These are phyloP conservation scores for Buddleja alternifolia DNA, from an alignment of 257 asterid genomes.

Conservation along the genomic window DNA sequence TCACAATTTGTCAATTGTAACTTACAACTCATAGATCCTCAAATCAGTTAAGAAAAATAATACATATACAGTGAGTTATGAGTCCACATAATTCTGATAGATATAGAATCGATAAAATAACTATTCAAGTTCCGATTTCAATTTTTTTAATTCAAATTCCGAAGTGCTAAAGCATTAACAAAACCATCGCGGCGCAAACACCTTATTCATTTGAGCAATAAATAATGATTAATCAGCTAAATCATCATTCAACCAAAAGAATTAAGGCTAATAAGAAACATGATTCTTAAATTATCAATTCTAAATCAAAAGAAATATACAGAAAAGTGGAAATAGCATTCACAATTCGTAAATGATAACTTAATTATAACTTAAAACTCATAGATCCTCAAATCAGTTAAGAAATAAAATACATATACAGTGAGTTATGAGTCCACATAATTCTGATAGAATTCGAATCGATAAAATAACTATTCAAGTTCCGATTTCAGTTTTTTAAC, in stretches of 20 bases:
- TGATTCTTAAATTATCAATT: background rate
- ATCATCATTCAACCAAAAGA: background rate
- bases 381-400: slow-evolving; percentile 23
- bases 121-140: slow-evolving; percentile 12
- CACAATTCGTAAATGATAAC: background rate
- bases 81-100: background rate
- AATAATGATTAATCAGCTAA: too few relatives aligned
- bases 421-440: background rate
- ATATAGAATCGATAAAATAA: background rate
- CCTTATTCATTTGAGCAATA: too few relatives aligned
- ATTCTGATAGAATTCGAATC: background rate
- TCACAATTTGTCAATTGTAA: background rate
- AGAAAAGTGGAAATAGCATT: background rate
- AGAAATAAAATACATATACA: background rate
- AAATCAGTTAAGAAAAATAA: background rate
- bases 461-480: background rate
- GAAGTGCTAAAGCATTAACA: too few relatives aligned
- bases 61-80: background rate
- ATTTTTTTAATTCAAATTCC: too few relatives aligned
- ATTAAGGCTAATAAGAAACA: background rate
- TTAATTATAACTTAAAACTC: background rate
- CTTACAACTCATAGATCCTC: slow-evolving; percentile 17
- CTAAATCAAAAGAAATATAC: background rate
- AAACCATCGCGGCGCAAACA: too few relatives aligned
- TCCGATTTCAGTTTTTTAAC: too few relatives aligned